phyloP scores from a whole-genome alignment of 192 early-diverging fungal species.

The Phycomyces blakesleeanus region DNA sequence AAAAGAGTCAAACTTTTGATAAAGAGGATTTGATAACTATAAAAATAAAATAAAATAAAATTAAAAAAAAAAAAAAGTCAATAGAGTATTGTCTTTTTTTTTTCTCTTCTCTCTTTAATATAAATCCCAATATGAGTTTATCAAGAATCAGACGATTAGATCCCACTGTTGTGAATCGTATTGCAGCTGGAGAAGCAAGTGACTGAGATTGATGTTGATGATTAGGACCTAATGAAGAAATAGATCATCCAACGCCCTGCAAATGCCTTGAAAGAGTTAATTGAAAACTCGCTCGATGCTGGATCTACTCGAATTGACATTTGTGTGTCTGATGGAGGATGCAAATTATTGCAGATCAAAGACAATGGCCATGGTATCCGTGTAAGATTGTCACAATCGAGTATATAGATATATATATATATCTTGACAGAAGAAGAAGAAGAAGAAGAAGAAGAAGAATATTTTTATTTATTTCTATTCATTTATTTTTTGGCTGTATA shows the following conservation, averaged over 20 bases:
- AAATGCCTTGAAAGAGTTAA: conserved; percentile 94
- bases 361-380: conserved; percentile 93
- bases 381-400: conserved; percentile 26
- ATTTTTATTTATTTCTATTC: too few relatives aligned
- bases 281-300: conserved; percentile 96
- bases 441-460: too few relatives aligned
- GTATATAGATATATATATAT: not conserved
- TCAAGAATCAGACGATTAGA: conserved; percentile 75
- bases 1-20: too few relatives aligned
- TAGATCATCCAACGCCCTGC: conserved; percentile 94
- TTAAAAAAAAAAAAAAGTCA: not conserved
- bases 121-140: not conserved
- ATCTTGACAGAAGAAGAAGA: too few relatives aligned
- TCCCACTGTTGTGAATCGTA: conserved; percentile 86
- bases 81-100: not conserved
- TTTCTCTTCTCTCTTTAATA: not conserved
- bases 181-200: conserved; percentile 91
- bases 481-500: too few relatives aligned
- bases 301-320: conserved; percentile 83
- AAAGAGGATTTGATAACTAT: too few relatives aligned
- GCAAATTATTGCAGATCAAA: conserved; percentile 91
- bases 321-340: conserved; percentile 82
- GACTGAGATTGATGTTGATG: not conserved
- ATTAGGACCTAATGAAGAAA: not conserved
- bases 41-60: not conserved